Base-by-base conservation (phyloP, 148 eudicot genomes). In the Amaranthus cruentus region DNA sequence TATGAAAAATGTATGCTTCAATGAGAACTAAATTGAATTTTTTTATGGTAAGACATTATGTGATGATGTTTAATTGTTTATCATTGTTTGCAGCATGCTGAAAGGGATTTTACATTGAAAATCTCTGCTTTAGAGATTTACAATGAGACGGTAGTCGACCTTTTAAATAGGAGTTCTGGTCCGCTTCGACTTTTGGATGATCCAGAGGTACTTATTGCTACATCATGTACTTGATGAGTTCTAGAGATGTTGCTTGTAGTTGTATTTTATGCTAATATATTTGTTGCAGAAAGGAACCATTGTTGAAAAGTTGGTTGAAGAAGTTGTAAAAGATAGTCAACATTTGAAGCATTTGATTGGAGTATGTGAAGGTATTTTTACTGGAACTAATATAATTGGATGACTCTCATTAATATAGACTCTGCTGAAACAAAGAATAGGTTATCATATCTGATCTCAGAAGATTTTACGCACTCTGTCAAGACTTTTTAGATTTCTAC, bases 131-230 rank as follows among this genome's bases (percentile, higher is more conserved):
- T 96, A 80, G 99, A 96, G 78, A 92, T 95, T 55, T 95, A 92
- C 75, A 95, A 95, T 68, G 99, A 95, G 82, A 92, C 92, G 64
- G 99, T 95, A 9, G 82, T 87, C 21, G 99, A 95, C 69, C 92
- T 95, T 62, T 80, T 92, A 57, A 95, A 90, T 68, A 88, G 94
- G 51, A 88, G 83, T 53, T 83, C 96, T 79, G 93, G 92, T 62
- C 84, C 85, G 68, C 99, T 95, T 75, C 88, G 99, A 72, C 94
- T 95, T 80, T 78, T 95, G 77, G 99, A 95, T 86, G 99, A 95
- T 78, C 99, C 97, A 47, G 99, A 95, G 99, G 99, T 88, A 82
- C 48, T 15, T 55, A 4, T 21, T 51, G 53, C 15, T 55, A 68
- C 60, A 47, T 28, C 38, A 28, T 28, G 38, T 78, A 59, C 44